Conservation (phyloP, 805 yeast species). For the Barnettozyma populi region DNA sequence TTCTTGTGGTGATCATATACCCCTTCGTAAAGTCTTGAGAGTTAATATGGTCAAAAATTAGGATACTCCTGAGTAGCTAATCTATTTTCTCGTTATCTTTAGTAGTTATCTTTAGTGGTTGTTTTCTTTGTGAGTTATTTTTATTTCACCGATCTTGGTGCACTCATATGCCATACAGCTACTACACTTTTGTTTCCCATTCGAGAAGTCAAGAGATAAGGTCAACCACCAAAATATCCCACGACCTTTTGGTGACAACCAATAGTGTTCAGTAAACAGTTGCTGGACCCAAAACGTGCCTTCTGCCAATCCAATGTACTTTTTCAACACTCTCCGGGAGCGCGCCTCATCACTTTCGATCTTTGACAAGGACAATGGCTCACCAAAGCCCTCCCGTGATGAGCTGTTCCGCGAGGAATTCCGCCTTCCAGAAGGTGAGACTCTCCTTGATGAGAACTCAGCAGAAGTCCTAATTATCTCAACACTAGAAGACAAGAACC, state of each 20-base stretch:
- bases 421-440: slow-evolving; percentile 67
- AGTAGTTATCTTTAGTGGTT: not conserved
- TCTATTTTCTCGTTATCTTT: not conserved
- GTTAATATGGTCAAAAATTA: slow-evolving; percentile 6
- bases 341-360: slow-evolving; percentile 40
- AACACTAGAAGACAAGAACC: slow-evolving; percentile 16
- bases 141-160: too few species aligned
- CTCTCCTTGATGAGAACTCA: slow-evolving; percentile 55
- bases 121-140: too few species aligned
- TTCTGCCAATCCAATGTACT: slow-evolving; percentile 31
- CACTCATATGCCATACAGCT: too few species aligned
- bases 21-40: slow-evolving; percentile 28
- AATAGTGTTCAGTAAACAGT: not conserved
- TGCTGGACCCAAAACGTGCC: not conserved
- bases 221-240: too few species aligned
- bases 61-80: not conserved
- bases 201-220: slow-evolving; percentile 7
- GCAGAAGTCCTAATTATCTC: slow-evolving; percentile 50
- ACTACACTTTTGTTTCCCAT: slow-evolving; percentile 2
- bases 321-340: slow-evolving; percentile 38
- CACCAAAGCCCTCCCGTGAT: slow-evolving; percentile 52
- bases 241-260: slow-evolving; percentile 4
- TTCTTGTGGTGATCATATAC: slow-evolving; percentile 27
- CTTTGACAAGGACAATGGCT: slow-evolving; percentile 32
- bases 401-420: slow-evolving; percentile 65